Base-by-base conservation (phyloP, 2,329 filamentous ascomycete species). In the Stagonosporopsis cucurbitacearum region DNA sequence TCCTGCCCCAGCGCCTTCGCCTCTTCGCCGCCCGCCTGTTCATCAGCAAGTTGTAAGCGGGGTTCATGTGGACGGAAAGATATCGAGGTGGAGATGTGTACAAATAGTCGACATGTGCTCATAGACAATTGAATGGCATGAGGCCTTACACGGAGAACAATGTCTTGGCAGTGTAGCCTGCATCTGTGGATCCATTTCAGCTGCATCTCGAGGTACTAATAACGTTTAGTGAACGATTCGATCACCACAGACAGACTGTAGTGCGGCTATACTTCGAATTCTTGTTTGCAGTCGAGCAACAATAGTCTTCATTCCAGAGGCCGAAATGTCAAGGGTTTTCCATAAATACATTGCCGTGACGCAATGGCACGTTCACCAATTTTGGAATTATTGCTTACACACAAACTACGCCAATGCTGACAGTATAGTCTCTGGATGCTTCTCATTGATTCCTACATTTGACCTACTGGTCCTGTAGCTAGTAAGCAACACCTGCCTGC, bases 1-100 rank as follows among this genome's bases (percentile, higher is more conserved):
- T 77, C 56, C 72, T 78, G 35, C 76, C 76, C 58, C 72, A 77
- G 69, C 72, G 70, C 56, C 66, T 78, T 58, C 75, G 76, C 63
- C 66, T 75, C 43, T 75, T 76, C 69, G 69, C 68, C 50, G 75
- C 75, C 57, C 71, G 76, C 50, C 69, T 78, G 49, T 78, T 78
- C 70, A 78, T 78, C 70, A 77, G 73, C 75, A 78, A 78, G 74
- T 70, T 78, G 68, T 78, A 75, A 68, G 59, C 57, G 59, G 44
- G 32, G 47, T 17, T 30, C 13, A 2, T 36, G 39, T 8, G 12
- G 50, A 54, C 59, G 48, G 50, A 47, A 35, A 43, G 17, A 46
- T 23, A 57, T 30, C 17, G 49, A 49, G 50, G 46, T 50, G 54
- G 58, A 47, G 57, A 53, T 61, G 57, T 73, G 71, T 73, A 72